A percentile compares a stretch with the other conserved stretches of the same genome.
Conservation (phyloP, 2,329 filamentous ascomycete genomes). For the Sporothrix pseudoabietina region DNA sequence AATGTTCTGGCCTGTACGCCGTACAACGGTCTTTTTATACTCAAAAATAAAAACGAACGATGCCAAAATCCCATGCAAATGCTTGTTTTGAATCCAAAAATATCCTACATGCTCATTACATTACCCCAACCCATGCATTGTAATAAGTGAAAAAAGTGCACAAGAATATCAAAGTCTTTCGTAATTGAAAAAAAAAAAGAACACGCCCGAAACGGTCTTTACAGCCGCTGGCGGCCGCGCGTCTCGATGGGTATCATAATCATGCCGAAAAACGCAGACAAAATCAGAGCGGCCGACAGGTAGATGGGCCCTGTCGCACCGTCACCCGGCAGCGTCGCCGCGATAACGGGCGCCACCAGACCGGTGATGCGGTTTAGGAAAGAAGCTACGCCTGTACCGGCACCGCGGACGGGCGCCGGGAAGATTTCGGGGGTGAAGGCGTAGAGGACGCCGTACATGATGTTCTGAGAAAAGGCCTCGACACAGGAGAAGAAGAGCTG, state of each 20-base stretch:
- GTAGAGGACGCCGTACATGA: conserved; percentile 77
- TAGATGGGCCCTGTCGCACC: conserved; percentile 61
- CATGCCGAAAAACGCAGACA: conserved; percentile 62
- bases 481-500: conserved; percentile 69
- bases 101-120: neutral
- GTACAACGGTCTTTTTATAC: neutral
- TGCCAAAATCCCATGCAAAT: neutral
- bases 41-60: neutral
- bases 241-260: conserved; percentile 65
- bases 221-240: conserved; percentile 60
- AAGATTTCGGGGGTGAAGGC: conserved; percentile 78
- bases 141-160: neutral
- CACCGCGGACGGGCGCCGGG: conserved; percentile 70
- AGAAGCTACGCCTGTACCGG: conserved; percentile 70
- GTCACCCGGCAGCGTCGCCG: conserved; percentile 61
- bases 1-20: neutral
- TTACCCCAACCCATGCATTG: neutral
- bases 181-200: neutral
- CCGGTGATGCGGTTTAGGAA: conserved; percentile 70
- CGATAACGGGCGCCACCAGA: conserved; percentile 68
- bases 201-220: neutral
- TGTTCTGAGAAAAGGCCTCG: conserved; percentile 72
- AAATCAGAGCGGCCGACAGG: conserved; percentile 58
- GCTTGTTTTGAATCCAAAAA: neutral
- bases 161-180: neutral